Conservation (phyloP, 306 rosid genomes). For the Fragaria vesca region DNA sequence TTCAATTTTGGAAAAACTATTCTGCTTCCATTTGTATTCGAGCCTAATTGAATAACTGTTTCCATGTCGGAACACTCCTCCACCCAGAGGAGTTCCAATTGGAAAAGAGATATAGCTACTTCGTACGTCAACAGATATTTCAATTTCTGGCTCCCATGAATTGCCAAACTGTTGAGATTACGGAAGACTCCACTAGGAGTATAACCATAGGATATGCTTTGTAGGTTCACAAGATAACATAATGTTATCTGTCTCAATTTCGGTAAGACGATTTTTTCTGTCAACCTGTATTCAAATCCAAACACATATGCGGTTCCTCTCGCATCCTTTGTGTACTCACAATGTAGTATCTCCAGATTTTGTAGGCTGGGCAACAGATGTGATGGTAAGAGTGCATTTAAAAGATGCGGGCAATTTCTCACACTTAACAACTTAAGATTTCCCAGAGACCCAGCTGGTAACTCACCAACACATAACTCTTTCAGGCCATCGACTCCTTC, state of each 20-base stretch:
- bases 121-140: not conserved
- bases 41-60: not conserved
- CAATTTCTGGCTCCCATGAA: not conserved
- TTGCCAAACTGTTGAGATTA: not conserved
- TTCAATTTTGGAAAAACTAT: not conserved
- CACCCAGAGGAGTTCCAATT: not conserved
- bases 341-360: not conserved
- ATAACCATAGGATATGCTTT: not conserved
- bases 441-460: not conserved
- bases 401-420: not conserved
- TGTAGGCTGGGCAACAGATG: not conserved
- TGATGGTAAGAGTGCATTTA: not conserved
- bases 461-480: not conserved
- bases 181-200: not conserved
- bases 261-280: not conserved
- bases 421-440: not conserved
- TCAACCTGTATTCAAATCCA: fast-evolving
- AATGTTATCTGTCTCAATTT: not conserved
- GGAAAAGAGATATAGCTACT: not conserved
- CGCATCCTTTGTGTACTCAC: not conserved
- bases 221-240: not conserved
- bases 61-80: not conserved
- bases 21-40: not conserved
- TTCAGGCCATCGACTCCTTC: not conserved
- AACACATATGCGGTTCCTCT: not conserved